These are phyloP conservation scores for Neopestalotiopsis rosae DNA, from an alignment of 2,329 filamentous ascomycete genomes.

Conservation along the genomic window DNA sequence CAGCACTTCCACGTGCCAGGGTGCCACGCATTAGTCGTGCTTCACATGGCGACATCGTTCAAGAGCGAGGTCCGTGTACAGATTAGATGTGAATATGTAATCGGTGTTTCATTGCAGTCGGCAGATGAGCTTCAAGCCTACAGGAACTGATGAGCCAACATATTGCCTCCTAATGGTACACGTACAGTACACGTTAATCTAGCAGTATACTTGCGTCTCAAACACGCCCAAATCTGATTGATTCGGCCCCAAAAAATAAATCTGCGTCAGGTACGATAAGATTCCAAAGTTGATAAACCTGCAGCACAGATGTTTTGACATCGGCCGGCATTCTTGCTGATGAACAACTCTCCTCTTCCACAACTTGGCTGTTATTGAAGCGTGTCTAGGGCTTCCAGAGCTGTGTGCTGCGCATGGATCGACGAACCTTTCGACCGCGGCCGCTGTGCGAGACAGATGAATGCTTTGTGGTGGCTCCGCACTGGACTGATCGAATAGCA, in stretches of 20 bases:
- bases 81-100: background rate
- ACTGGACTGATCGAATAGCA: conserved; percentile 12
- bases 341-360: background rate
- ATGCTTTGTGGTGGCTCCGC: conserved; percentile 6
- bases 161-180: background rate
- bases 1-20: background rate
- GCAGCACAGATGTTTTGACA: background rate
- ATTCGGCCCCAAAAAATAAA: background rate
- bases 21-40: background rate
- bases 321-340: background rate
- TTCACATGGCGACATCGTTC: background rate
- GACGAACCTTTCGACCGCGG: conserved; percentile 11
- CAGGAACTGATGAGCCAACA: background rate
- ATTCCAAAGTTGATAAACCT: background rate
- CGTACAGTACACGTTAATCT: background rate
- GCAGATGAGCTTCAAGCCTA: background rate
- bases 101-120: background rate
- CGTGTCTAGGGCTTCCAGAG: conserved; percentile 8
- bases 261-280: background rate
- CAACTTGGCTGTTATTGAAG: background rate
- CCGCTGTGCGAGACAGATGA: background rate
- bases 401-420: conserved; percentile 12
- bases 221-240: background rate
- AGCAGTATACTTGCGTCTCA: background rate
- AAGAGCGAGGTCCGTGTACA: background rate